Evolutionary conservation across 768 basidiomycete species (phyloP).

Genomic region (Astraeus odoratus): DNA sequence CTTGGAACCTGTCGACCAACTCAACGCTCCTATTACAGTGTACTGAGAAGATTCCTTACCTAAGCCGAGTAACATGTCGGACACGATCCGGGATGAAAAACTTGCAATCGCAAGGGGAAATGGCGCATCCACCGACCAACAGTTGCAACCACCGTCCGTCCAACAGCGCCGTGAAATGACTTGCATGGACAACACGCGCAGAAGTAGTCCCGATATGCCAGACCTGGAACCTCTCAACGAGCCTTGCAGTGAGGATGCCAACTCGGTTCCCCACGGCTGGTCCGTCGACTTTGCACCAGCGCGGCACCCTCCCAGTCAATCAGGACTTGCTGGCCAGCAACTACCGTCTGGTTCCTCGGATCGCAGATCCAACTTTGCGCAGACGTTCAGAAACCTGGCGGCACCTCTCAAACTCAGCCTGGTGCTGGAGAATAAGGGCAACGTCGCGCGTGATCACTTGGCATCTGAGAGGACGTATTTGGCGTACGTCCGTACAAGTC

Average conservation of each 20-base stretch:
- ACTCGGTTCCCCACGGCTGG: slow-evolving; percentile 4
- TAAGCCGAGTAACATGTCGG: too few relatives aligned
- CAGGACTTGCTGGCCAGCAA: neutral
- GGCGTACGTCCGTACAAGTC: slow-evolving; percentile 58
- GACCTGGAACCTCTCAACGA: slow-evolving; percentile 17
- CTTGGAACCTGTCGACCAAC: too few relatives aligned
- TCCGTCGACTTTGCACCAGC: neutral
- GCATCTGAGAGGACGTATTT: slow-evolving; percentile 59
- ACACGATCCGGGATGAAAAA: neutral
- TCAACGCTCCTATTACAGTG: neutral
- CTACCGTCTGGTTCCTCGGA: neutral
- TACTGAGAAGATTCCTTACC: neutral
- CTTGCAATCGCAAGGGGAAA: neutral
- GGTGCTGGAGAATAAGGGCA: slow-evolving; percentile 51
- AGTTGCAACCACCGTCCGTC: neutral
- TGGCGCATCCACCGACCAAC: neutral
- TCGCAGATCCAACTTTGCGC: neutral
- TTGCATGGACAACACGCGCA: slow-evolving; percentile 1
- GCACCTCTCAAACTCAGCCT: slow-evolving; percentile 20
- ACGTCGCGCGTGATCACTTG: slow-evolving; percentile 57
- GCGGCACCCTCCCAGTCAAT: neutral
- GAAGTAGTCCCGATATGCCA: slow-evolving; percentile 12
- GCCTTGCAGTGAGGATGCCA: slow-evolving; percentile 5
- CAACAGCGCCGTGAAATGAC: slow-evolving; percentile 10
- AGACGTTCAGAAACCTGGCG: slow-evolving; percentile 1